These are phyloP conservation scores for Penicillium sp. DNA, from an alignment of 2,329 filamentous ascomycete species.

Conservation along the genomic window DNA sequence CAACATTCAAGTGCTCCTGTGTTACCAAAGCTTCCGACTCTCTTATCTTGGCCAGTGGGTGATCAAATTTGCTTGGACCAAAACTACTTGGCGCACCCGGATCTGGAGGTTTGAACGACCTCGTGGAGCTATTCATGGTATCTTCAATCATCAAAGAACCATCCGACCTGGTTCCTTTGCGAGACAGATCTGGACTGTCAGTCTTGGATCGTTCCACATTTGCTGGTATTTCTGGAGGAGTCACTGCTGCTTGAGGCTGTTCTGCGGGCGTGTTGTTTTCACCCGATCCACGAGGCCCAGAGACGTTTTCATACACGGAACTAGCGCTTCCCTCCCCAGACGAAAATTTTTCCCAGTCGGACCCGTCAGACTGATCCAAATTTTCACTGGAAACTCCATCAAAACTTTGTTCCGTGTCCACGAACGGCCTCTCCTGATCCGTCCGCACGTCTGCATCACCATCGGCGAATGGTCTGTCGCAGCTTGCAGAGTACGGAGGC, in stretches of 20 bases:
- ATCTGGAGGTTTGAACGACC: background rate
- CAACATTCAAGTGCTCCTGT: constrained; percentile 2
- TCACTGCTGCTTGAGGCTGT: background rate
- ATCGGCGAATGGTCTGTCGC: background rate
- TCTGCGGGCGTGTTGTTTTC: background rate
- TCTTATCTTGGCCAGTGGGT: background rate
- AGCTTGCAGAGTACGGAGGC: background rate
- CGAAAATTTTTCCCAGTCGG: constrained; percentile 1
- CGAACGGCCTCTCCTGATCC: background rate
- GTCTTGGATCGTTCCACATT: background rate
- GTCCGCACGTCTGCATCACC: background rate
- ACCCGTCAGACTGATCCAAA: background rate
- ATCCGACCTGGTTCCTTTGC: background rate
- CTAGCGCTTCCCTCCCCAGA: background rate
- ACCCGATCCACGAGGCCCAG: background rate
- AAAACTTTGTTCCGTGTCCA: background rate
- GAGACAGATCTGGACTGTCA: background rate
- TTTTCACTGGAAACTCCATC: background rate
- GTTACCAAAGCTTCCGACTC: constrained; percentile 4
- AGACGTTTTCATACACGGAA: background rate
- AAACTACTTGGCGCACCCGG: constrained; percentile 4
- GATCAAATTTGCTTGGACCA: background rate
- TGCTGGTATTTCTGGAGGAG: background rate
- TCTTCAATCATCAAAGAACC: background rate
- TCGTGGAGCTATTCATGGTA: background rate